Base-by-base conservation (phyloP, 2,329 filamentous ascomycete genomes). In the Chrysoporthe deuterocubensis region DNA sequence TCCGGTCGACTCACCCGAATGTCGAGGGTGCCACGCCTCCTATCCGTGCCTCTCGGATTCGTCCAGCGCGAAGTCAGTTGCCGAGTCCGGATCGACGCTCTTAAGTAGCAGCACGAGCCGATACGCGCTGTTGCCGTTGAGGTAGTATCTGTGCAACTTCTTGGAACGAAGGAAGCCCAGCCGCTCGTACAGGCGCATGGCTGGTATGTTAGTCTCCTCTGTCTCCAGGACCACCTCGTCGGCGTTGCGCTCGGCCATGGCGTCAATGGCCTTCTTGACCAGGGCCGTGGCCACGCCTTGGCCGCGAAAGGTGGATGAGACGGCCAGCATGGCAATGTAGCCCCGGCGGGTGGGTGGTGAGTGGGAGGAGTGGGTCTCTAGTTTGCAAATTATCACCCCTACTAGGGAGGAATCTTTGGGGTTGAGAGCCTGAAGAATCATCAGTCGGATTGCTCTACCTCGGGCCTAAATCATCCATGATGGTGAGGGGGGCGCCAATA, bases 301-400 rank as follows among this genome's bases (percentile, higher is more conserved):
- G 6, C 94, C 94, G 32, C 96, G 90, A 75, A 93, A 91, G 37
- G 89, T 83, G 50, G 93, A 89, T 56, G 90, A 88, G 5, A 97
- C 94, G n/a, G 96, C 96, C 54, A 99, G 86, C 96, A 99, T 99
- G 75, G 96, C 96, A 73, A 99, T 98, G 81, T 99, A 99, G 67
- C 96, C 96, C 71, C 96, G 89, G 71, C 94, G 84, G 0, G 89
- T 90, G 1, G 87, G 81, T 0, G 87, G 82, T 1, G 94, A 94
- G 71, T 95, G 94, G 6, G 91, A 92, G 32, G 92, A 88, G 80
- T 99, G 96, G 34, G 89, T 87, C 78, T 99, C 96, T 68, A 99
- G 88, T 79, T 99, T 99, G 80, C 92, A 97, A 69, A 99, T 90
- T 57, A 99, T 91, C 58, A 98, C 94, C 67, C 96, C 96, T 69